Percentiles rank a stretch among this genome's conserved stretches.
These are phyloP conservation scores for Andrographis paniculata DNA, from an alignment of 305 asterid genomes.

Conservation along the genomic window DNA sequence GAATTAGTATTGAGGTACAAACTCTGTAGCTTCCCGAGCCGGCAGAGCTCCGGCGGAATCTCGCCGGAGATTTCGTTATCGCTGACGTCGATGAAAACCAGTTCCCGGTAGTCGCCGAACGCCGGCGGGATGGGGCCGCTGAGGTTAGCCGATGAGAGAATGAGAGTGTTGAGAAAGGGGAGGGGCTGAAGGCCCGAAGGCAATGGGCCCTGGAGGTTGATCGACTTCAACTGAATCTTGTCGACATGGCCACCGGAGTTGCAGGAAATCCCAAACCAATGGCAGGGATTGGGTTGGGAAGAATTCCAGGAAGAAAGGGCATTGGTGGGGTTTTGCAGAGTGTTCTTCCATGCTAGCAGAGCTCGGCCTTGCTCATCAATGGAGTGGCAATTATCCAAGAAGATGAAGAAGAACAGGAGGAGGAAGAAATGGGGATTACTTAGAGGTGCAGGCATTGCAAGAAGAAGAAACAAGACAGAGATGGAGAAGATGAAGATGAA, in stretches of 20 bases:
- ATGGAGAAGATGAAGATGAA: conserved; percentile 4
- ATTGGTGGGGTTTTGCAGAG: conserved; percentile 32
- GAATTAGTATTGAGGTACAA: conserved; percentile 49
- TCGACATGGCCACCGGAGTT: conserved; percentile 48
- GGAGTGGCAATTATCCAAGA: conserved; percentile 39
- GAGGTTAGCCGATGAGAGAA: conserved; percentile 70
- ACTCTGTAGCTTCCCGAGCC: conserved; percentile 41
- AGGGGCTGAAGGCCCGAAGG: conserved; percentile 66
- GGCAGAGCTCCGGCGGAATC: conserved; percentile 66
- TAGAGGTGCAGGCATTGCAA: conserved; percentile 56
- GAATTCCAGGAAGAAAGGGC: conserved; percentile 54
- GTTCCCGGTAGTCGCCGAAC: conserved; percentile 57
- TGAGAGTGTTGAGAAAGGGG: conserved; percentile 42
- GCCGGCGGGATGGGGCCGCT: conserved; percentile 72
- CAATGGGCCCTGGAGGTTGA: conserved; percentile 72
- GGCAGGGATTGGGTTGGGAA: conserved; percentile 49
- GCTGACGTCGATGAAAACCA: conserved; percentile 51
- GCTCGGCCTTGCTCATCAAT: conserved; percentile 56
- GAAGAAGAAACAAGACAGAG: conserved; percentile 23
- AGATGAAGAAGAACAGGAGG: conserved; percentile 22
- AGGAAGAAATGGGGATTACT: conserved; percentile 23
- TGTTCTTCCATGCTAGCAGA: conserved; percentile 67
- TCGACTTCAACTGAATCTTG: conserved; percentile 39
- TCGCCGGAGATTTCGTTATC: conserved; percentile 62
- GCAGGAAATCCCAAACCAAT: conserved; percentile 77